Percentiles rank a stretch among this genome's conserved stretches.
These are phyloP conservation scores for Sphaerostilbella broomeana DNA, from an alignment of 2,329 filamentous ascomycete genomes.

Conservation along the genomic window DNA sequence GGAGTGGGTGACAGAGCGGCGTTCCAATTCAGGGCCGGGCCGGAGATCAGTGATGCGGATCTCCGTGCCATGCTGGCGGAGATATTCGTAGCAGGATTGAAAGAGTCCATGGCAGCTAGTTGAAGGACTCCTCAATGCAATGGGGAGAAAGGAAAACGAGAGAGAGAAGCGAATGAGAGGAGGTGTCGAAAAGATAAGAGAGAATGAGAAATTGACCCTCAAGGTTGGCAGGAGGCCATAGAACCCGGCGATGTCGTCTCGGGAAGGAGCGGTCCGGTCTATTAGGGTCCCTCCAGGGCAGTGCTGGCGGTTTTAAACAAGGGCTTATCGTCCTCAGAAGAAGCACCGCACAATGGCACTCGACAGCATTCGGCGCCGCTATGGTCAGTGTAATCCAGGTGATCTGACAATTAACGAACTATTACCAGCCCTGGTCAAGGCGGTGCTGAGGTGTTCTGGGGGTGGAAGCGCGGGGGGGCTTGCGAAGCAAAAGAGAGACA, in stretches of 20 bases:
- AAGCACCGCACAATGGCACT: no score
- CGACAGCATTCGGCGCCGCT: no score
- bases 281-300: no score
- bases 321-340: no score
- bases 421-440: constrained; percentile 6
- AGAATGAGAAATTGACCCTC: neutral
- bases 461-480: constrained; percentile 2
- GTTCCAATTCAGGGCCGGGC: no score
- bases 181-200: neutral
- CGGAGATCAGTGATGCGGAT: no score
- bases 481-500: neutral
- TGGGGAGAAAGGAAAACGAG: neutral
- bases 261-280: constrained; percentile 4
- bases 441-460: constrained; percentile 6
- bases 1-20: constrained; percentile 6
- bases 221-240: constrained; percentile 6
- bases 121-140: no score
- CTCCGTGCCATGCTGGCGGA: neutral
- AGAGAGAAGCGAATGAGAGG: neutral
- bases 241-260: neutral
- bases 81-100: constrained; percentile 7
- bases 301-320: no score
- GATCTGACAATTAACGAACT: no score
- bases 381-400: no score
- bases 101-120: no score